Evolutionary conservation across 2,329 filamentous ascomycete genomes (phyloP).

Genomic region (Proliferodiscus dingleyae): DNA sequence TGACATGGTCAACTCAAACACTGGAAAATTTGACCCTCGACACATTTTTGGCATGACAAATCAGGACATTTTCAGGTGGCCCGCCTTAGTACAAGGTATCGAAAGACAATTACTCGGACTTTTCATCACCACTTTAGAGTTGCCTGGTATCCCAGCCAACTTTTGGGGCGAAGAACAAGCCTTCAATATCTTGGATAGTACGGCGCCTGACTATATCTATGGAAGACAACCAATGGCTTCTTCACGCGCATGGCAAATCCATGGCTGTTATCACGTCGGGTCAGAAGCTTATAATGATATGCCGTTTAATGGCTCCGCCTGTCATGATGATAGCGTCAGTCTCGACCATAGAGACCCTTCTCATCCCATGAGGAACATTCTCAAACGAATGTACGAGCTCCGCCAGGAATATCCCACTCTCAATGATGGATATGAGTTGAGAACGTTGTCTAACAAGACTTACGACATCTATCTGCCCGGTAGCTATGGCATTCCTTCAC

Average conservation of each 20-base stretch:
- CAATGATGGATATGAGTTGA: conserved; percentile 53
- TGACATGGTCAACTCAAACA: conserved; percentile 56
- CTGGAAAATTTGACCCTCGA: conserved; percentile 56
- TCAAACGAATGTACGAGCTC: conserved; percentile 58
- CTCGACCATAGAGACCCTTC: conserved; percentile 59
- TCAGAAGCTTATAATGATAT: conserved; percentile 53
- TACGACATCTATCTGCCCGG: conserved; percentile 48
- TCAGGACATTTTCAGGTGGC: conserved; percentile 62
- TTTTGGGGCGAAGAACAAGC: conserved; percentile 64
- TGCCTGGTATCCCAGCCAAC: conserved; percentile 56
- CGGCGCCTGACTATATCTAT: conserved; percentile 59
- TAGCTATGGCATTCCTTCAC: conserved; percentile 31
- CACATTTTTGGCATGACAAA: conserved; percentile 62
- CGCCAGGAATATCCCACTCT: conserved; percentile 50
- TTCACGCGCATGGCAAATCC: conserved; percentile 56
- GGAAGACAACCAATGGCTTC: conserved; percentile 59
- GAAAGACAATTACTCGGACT: conserved; percentile 52
- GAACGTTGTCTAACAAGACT: conserved; percentile 52
- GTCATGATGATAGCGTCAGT: conserved; percentile 50
- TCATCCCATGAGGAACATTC: conserved; percentile 53
- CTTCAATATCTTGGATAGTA: conserved; percentile 59
- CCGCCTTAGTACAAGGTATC: conserved; percentile 50
- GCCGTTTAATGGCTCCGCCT: conserved; percentile 53
- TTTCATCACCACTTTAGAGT: conserved; percentile 54
- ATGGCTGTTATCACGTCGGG: conserved; percentile 56